A percentile compares a stretch with the other conserved stretches of the same genome.
These are phyloP conservation scores for Floccularia luteovirens DNA, from an alignment of 768 basidiomycete genomes.

Conservation along the genomic window DNA sequence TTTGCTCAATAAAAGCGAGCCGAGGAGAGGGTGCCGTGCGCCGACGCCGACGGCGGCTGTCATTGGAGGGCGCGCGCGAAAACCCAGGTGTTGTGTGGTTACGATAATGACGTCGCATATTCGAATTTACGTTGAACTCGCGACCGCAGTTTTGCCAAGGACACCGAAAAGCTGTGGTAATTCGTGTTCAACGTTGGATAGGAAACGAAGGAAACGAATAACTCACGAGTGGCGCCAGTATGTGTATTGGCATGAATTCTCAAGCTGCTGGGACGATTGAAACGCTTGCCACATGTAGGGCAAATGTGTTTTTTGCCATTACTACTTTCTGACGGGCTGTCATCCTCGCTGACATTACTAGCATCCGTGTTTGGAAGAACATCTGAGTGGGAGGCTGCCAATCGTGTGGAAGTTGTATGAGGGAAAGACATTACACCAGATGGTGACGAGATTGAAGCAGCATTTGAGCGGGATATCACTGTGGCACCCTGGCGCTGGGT, in stretches of 20 bases:
- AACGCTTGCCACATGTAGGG: constrained; percentile 50
- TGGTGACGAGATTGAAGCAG: too few species aligned
- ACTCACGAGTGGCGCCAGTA: constrained; percentile 62
- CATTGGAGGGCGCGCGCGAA: constrained; percentile 17
- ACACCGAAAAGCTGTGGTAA: constrained; percentile 56
- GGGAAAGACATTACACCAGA: too few species aligned
- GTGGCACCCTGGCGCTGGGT: constrained; percentile 2
- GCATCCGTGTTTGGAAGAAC: constrained; percentile 13
- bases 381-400: constrained; percentile 1
- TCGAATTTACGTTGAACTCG: constrained; percentile 79
- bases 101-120: constrained; percentile 75
- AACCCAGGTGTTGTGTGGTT: constrained; percentile 43
- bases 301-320: constrained; percentile 42
- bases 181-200: background rate
- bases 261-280: constrained; percentile 64
- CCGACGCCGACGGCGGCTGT: constrained; percentile 18
- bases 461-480: background rate
- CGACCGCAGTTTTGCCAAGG: constrained; percentile 69
- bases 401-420: too few species aligned
- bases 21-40: constrained; percentile 7
- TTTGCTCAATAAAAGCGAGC: constrained; percentile 4
- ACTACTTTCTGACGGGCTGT: constrained; percentile 11
- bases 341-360: constrained; percentile 14
- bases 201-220: constrained; percentile 5
- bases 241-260: constrained; percentile 63